Conservation (phyloP, 2,329 filamentous ascomycete genomes). For the Lanzia echinophila region DNA sequence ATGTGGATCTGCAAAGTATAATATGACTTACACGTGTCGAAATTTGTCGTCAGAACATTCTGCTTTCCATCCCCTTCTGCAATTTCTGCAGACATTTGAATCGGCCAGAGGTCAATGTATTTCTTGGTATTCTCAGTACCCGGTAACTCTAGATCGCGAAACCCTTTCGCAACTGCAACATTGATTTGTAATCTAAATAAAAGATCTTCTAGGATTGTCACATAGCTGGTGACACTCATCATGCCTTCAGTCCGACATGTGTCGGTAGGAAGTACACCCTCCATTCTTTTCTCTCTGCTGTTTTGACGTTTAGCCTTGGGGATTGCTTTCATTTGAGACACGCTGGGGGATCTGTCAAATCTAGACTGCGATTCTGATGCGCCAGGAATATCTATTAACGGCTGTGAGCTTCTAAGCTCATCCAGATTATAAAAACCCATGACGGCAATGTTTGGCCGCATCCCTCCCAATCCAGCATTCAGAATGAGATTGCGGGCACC, state of each 20-base stretch:
- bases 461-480: constrained; percentile 75
- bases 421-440: constrained; percentile 75
- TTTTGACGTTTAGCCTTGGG: constrained; percentile 38
- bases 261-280: constrained; percentile 61
- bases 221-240: constrained; percentile 66
- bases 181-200: constrained; percentile 73
- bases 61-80: constrained; percentile 56
- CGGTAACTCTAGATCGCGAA: constrained; percentile 69
- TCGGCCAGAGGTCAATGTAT: constrained; percentile 85
- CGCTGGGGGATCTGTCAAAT: background rate
- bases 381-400: constrained; percentile 51
- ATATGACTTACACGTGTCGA: constrained; percentile 67
- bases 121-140: constrained; percentile 56
- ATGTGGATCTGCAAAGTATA: background rate
- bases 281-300: constrained; percentile 48
- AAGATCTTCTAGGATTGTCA: constrained; percentile 78
- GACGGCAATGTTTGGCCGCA: constrained; percentile 83
- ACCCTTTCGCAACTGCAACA: constrained; percentile 77
- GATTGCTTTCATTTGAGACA: too few relatives aligned
- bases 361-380: constrained; percentile 33
- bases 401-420: constrained; percentile 57
- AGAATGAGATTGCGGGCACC: constrained; percentile 76
- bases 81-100: constrained; percentile 86
- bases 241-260: constrained; percentile 60
- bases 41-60: constrained; percentile 75